Conservation (phyloP, 75 land plant genomes). For the Larix kaempferi region DNA sequence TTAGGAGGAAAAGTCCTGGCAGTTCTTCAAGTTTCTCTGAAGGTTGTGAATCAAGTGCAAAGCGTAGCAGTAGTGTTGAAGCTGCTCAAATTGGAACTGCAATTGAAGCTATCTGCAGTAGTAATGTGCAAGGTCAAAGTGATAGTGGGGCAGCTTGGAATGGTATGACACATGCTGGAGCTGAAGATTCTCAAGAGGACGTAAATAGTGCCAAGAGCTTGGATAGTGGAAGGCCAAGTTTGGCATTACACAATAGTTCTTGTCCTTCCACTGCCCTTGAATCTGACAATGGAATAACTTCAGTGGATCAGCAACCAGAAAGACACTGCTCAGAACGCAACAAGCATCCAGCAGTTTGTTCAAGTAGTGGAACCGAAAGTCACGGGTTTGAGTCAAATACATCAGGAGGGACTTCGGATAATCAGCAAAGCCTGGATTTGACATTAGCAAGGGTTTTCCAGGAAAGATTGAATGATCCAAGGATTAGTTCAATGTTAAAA, state of each 20-base stretch:
- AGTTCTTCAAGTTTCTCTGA: constrained; percentile 98
- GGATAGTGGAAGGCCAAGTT: constrained; percentile 80
- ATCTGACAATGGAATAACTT: constrained; percentile 29
- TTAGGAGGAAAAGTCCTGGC: constrained; percentile 70
- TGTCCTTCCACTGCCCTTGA: constrained; percentile 62
- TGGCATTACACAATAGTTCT: constrained; percentile 48
- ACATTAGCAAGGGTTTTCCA: constrained; percentile 81
- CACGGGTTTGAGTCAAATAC: constrained; percentile 65
- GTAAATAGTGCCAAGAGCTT: constrained; percentile 56
- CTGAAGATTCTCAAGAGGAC: constrained; percentile 47
- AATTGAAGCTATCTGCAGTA: constrained; percentile 44
- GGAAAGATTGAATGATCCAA: constrained; percentile 89
- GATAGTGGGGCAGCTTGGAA: constrained; percentile 53
- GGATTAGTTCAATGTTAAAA: constrained; percentile 67
- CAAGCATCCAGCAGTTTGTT: constrained; percentile 33
- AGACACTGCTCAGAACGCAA: constrained; percentile 20
- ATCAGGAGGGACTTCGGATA: constrained; percentile 42
- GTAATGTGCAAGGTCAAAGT: constrained; percentile 30
- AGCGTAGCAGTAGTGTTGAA: constrained; percentile 82
- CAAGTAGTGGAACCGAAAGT: constrained; percentile 60
- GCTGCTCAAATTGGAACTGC: constrained; percentile 66
- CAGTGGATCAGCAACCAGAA: constrained; percentile 26
- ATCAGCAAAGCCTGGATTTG: constrained; percentile 55
- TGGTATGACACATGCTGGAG: constrained; percentile 30
- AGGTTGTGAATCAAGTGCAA: constrained; percentile 92